These are phyloP conservation scores for Phytophthora pluvialis DNA, from an alignment of 352 stramenopile species.

Conservation along the genomic window DNA sequence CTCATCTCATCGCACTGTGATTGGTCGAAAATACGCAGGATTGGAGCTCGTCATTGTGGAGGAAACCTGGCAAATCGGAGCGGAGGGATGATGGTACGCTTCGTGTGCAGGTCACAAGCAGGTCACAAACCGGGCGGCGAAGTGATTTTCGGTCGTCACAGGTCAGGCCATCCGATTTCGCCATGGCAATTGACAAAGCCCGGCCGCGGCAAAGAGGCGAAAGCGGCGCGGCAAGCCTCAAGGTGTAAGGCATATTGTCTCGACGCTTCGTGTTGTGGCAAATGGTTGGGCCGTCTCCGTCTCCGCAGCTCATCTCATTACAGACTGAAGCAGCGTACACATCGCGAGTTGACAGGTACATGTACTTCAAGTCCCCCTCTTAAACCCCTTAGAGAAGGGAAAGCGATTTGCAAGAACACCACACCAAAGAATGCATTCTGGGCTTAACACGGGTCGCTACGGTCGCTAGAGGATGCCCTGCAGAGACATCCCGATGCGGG, in stretches of 20 bases:
- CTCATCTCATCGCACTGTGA: no score
- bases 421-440: conserved; percentile 9
- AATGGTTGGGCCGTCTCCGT: neutral
- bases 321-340: conserved; percentile 12
- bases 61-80: no score
- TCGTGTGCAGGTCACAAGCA: neutral
- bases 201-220: no score
- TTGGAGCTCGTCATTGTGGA: no score
- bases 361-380: conserved; percentile 14
- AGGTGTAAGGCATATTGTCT: neutral
- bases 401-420: conserved; percentile 16
- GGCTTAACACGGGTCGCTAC: neutral
- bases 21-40: no score
- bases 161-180: conserved; percentile 11
- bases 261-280: no score
- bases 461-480: conserved; percentile 26
- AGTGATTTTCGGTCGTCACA: conserved; percentile 17
- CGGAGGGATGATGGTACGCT: no score
- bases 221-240: no score
- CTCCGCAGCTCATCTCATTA: neutral
- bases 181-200: conserved; percentile 1
- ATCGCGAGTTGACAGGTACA: conserved; percentile 4
- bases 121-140: conserved; percentile 4
- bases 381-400: conserved; percentile 1
- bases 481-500: conserved; percentile 31